Percentiles rank a stretch among this genome's conserved stretches.
Evolutionary conservation across 495 filamentous ascomycete genomes (phyloP).

Genomic region (Penicilliopsis zonata): DNA sequence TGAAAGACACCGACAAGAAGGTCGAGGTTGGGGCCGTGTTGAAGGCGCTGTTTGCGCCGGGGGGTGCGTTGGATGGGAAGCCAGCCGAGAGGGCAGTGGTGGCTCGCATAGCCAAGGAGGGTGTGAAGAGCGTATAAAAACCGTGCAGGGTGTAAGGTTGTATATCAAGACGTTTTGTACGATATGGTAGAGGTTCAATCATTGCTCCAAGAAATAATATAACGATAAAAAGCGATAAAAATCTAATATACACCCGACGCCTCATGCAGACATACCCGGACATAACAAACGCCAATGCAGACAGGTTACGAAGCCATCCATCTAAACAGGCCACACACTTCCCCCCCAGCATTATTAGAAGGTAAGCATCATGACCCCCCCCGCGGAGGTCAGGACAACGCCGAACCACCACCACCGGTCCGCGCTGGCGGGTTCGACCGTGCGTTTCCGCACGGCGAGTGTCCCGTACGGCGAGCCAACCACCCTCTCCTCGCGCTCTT

Average conservation of each 20-base stretch:
- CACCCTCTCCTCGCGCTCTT: no score
- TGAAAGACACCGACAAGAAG: slow-evolving; percentile 31
- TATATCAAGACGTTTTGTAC: no score
- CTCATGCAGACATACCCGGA: no score
- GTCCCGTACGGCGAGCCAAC: slow-evolving; percentile 27
- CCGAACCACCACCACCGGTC: slow-evolving; percentile 63
- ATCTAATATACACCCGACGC: no score
- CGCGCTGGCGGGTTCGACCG: slow-evolving; percentile 37
- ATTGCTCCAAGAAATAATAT: no score
- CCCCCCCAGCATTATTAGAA: no score
- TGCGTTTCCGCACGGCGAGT: slow-evolving; percentile 18
- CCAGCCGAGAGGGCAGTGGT: slow-evolving; percentile 39
- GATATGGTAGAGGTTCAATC: no score
- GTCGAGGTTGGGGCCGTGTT: slow-evolving; percentile 33
- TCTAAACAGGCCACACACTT: no score
- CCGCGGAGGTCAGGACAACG: slow-evolving; percentile 50
- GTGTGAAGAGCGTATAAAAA: slow-evolving; percentile 11
- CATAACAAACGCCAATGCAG: no score
- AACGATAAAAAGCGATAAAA: no score
- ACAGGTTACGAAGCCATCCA: no score
- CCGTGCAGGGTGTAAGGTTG: slow-evolving; percentile 1
- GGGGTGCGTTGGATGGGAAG: slow-evolving; percentile 39
- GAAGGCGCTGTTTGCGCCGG: slow-evolving; percentile 32
- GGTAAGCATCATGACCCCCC: slow-evolving; percentile 28
- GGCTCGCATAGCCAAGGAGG: slow-evolving; percentile 33